Evolutionary conservation across 139 green algal genomes (phyloP).

Genomic region (Chlorella sorokiniana): DNA sequence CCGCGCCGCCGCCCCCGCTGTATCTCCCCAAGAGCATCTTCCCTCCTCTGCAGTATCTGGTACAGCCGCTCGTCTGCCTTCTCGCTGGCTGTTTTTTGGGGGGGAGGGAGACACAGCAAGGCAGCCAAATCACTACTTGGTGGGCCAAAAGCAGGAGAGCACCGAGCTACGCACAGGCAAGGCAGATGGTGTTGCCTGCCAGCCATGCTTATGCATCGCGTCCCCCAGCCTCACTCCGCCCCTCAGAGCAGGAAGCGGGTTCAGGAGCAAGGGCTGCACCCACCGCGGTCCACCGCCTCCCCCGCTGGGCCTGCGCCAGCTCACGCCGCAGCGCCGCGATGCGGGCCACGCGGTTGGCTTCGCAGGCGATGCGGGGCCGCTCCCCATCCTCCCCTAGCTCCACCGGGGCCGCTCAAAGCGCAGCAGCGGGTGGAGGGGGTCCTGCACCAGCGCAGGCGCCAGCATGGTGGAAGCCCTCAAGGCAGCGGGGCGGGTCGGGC

Average conservation of each 20-base stretch:
- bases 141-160: too few relatives aligned
- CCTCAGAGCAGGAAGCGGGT: neutral
- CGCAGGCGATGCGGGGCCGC: conserved; percentile 11
- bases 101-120: neutral
- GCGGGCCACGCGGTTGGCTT: conserved; percentile 19
- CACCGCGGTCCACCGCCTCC: conserved; percentile 5
- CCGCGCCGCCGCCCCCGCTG: neutral
- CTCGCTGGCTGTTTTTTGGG: neutral
- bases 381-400: conserved; percentile 20
- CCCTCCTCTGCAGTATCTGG: neutral
- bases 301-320: conserved; percentile 19
- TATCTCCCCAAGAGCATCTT: neutral
- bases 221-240: neutral
- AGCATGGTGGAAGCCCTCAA: neutral
- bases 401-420: neutral
- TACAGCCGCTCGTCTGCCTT: conserved; percentile 1
- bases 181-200: too few relatives aligned
- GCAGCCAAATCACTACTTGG: too few relatives aligned
- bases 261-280: too few relatives aligned
- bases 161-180: too few relatives aligned
- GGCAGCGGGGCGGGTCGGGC: neutral
- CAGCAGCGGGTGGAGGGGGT: conserved; percentile 17
- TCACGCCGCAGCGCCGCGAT: conserved; percentile 6
- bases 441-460: neutral
- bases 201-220: too few relatives aligned